Conservation (phyloP, 225 moss, liverwort and hornwort genomes). For the Marchantia polymorpha region DNA sequence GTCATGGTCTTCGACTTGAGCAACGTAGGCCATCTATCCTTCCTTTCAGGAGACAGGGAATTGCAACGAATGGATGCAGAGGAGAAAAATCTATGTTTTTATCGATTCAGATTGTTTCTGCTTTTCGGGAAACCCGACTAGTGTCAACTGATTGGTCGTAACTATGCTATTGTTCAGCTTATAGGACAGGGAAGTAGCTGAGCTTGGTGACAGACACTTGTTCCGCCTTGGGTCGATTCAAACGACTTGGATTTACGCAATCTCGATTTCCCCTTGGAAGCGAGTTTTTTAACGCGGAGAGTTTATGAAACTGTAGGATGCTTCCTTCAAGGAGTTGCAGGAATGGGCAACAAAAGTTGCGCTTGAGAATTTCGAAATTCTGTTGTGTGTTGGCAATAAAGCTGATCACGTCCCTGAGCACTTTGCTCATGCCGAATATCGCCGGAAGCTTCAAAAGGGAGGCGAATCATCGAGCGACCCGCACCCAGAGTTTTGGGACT, state of each 20-base stretch:
- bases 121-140: no score
- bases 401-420: slow-evolving; percentile 85
- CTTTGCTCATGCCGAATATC: slow-evolving; percentile 83
- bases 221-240: no score
- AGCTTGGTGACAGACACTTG: no score
- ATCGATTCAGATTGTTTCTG: no score
- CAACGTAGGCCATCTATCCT: slow-evolving; percentile 41
- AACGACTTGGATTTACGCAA: no score
- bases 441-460: slow-evolving; percentile 73
- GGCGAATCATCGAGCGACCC: slow-evolving; percentile 94
- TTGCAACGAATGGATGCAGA: no score
- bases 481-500: slow-evolving; percentile 89
- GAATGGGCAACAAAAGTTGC: slow-evolving; percentile 65
- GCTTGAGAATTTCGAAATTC: slow-evolving; percentile 61
- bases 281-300: background rate
- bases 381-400: slow-evolving; percentile 90
- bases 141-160: no score
- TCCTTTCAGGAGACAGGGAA: background rate
- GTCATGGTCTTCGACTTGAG: slow-evolving; percentile 94
- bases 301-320: slow-evolving; percentile 42
- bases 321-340: slow-evolving; percentile 72
- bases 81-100: no score
- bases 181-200: no score
- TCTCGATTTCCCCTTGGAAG: no score
- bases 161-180: no score